Evolutionary conservation across 2,329 filamentous ascomycete genomes (phyloP).

Genomic region (Magnaporthiopsis incrustans): DNA sequence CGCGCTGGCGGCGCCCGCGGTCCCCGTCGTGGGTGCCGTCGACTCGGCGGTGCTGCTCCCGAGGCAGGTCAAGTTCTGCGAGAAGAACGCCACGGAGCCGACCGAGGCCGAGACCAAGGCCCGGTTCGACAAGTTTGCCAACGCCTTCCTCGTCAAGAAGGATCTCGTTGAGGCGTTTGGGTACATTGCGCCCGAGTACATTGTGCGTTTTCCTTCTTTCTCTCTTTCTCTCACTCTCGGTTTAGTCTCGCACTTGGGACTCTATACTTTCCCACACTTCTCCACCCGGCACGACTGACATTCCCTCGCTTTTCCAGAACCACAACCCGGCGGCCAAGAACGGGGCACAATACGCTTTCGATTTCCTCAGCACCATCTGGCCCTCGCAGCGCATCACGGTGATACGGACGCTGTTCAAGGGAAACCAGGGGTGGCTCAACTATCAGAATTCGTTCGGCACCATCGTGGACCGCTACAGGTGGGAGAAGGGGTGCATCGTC

Average conservation of each 20-base stretch:
- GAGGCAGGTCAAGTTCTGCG: constrained; percentile 9
- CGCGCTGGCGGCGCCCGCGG: background rate
- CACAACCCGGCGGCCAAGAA: constrained; percentile 17
- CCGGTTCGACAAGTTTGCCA: constrained; percentile 17
- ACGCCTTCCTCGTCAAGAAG: constrained; percentile 18
- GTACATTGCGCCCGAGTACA: constrained; percentile 18
- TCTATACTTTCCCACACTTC: no score
- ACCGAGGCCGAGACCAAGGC: constrained; percentile 15
- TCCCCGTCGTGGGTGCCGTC: background rate
- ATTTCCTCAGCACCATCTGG: constrained; percentile 19
- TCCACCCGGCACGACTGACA: no score
- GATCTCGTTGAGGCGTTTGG: constrained; percentile 18
- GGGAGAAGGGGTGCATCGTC: constrained; percentile 19
- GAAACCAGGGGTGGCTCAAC: constrained; percentile 18
- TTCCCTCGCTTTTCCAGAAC: constrained; percentile 11
- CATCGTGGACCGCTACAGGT: constrained; percentile 18
- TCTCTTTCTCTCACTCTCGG: no score
- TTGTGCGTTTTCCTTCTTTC: background rate
- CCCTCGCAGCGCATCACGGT: constrained; percentile 17
- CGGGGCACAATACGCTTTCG: constrained; percentile 16
- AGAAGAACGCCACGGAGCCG: constrained; percentile 14
- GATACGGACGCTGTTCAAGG: constrained; percentile 17
- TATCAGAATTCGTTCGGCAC: constrained; percentile 15
- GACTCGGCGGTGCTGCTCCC: background rate
- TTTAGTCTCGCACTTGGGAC: no score